These are phyloP conservation scores for Diaporthe sp. DNA, from an alignment of 2,329 filamentous ascomycete genomes.

Conservation along the genomic window DNA sequence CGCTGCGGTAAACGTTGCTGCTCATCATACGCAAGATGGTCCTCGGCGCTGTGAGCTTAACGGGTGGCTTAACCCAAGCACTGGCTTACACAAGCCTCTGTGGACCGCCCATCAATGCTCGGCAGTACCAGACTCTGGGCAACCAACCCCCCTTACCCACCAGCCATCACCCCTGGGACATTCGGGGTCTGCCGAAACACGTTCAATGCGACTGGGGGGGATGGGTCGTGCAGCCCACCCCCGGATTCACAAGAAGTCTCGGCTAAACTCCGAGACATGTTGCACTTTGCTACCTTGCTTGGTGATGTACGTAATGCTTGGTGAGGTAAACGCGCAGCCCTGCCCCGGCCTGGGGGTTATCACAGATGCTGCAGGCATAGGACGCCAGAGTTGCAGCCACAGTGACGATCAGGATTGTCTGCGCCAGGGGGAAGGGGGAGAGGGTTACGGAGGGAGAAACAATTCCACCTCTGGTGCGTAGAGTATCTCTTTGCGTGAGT, in stretches of 20 bases:
- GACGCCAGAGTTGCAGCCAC: neutral
- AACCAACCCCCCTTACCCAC: no score
- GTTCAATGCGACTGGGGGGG: neutral
- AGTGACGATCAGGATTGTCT: neutral
- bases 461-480: neutral
- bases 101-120: conserved; percentile 5
- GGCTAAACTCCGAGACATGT: conserved; percentile 12
- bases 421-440: neutral
- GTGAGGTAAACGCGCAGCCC: neutral
- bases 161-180: neutral
- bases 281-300: neutral
- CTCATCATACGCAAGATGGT: conserved; percentile 1
- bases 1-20: neutral
- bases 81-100: conserved; percentile 2
- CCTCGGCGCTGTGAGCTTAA: conserved; percentile 7
- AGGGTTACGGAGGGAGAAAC: no score
- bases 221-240: neutral
- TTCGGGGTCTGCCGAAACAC: conserved; percentile 17
- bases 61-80: no score
- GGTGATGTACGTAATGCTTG: neutral
- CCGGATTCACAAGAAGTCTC: neutral
- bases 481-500: neutral
- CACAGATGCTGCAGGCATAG: neutral
- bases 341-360: neutral
- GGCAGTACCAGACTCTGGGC: neutral